A percentile compares a stretch with the other conserved stretches of the same genome.
Evolutionary conservation across 441 rosid species (phyloP).

Genomic region (Mallotus japonicus): DNA sequence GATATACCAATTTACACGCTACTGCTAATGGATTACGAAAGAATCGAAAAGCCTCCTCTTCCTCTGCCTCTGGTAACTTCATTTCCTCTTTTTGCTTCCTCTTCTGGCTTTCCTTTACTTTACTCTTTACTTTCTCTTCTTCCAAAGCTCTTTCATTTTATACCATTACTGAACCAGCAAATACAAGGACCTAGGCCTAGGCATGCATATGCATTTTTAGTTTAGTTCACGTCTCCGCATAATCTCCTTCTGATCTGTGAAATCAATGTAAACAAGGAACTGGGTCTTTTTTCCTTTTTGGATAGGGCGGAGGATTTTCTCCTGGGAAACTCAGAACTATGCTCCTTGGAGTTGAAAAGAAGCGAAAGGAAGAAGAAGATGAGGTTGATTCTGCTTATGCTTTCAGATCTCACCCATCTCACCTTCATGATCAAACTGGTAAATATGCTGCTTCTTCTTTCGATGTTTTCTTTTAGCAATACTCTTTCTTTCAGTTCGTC

Average conservation of each 20-base stretch:
- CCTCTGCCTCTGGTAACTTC: background rate
- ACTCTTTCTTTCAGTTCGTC: background rate
- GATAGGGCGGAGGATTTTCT: conserved; percentile 61
- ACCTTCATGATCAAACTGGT: conserved; percentile 47
- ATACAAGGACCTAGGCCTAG: no score
- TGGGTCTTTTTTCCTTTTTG: conserved; percentile 19
- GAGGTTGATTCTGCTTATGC: conserved; percentile 44
- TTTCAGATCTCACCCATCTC: conserved; percentile 53
- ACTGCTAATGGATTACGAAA: conserved; percentile 59
- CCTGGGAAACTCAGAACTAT: conserved; percentile 71
- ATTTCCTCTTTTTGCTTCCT: background rate
- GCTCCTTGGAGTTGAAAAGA: conserved; percentile 62
- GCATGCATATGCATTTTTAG: background rate
- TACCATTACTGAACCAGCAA: no score
- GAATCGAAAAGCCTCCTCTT: conserved; percentile 58
- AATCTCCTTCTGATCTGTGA: conserved; percentile 15
- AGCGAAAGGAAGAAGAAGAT: conserved; percentile 39
- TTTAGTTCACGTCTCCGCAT: background rate
- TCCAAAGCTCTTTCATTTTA: conserved; percentile 19
- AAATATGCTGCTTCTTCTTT: conserved; percentile 14
- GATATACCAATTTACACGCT: background rate
- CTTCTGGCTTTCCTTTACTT: background rate
- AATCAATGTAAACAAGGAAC: background rate
- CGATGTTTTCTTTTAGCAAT: background rate
- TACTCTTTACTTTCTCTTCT: conserved; percentile 32